Evolutionary conservation across 441 rosid species (phyloP), one percentile per base, ranked within the genome.

Genomic region (Syzygium syzygioides): DNA sequence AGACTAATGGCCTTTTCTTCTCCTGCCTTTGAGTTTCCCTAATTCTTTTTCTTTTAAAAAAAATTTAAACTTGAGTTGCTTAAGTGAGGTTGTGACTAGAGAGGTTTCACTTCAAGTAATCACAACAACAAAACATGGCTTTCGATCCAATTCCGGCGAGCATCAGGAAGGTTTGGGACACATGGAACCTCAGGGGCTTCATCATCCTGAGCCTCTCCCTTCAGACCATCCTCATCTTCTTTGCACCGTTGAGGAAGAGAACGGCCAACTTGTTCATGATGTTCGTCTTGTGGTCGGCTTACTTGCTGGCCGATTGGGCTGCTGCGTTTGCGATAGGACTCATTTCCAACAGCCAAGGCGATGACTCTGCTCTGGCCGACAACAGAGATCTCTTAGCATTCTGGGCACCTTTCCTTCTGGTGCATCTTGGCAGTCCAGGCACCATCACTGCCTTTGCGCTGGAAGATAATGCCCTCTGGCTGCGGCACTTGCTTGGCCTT

Each of bases 391-490:
- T 83, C 86, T 0, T 83, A 26, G 86, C 86, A 50, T 83, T 95
- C 85, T 95, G 97, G 90, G 90, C 55, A 86, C 88, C 30, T 32
- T 80, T 54, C 76, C 87, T 79, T 11, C 79, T 30, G 79, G 79
- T 14, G 41, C 62, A 86, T 85, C 96, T 94, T 37, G 97, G 97
- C 32, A 95, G 97, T 11, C 97, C 96, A 9, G 97, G 94, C 92
- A 93, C 96, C 7, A 94, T 95, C 34, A 94, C 97, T 14, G 95
- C 95, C 14, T 90, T 94, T 52, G 91, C 96, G 55, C 93, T 94
- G 4, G 95, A 94, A 86, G 97, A 94, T 86, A 95, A 95, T 87
- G 94, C 92, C 28, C 90, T 95, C 28, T 95, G 97, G 97, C 59
- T 89, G 12, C 90, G 97, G 86, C 95, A 95, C 89, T 55, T 94